Percentiles rank a stretch among this genome's conserved stretches.
phyloP scores from a whole-genome alignment of 2,329 filamentous ascomycete genomes.

The Fusarium odoratissimum region DNA sequence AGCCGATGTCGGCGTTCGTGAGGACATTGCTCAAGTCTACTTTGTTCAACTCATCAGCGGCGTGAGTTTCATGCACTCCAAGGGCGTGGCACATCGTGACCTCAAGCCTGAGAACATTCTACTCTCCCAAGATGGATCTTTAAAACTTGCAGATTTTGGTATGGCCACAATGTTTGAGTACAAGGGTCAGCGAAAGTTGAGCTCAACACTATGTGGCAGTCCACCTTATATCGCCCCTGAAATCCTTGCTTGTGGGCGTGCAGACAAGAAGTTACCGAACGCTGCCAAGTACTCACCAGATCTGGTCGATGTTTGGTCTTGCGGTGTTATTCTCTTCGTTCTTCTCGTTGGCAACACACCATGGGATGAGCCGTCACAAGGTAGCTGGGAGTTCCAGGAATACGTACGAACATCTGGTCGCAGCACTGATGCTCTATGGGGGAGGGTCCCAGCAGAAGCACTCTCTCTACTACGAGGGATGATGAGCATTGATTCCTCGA shows the following conservation, averaged over 20 bases:
- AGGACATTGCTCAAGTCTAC: constrained; percentile 96
- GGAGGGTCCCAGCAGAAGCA: constrained; percentile 77
- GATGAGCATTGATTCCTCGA: constrained; percentile 81
- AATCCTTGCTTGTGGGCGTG: constrained; percentile 70
- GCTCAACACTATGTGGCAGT: constrained; percentile 91
- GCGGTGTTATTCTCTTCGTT: constrained; percentile 97
- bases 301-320: constrained; percentile 94
- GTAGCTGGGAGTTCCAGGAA: constrained; percentile 92
- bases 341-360: constrained; percentile 95
- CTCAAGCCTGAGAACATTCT: constrained; percentile 97
- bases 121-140: constrained; percentile 81
- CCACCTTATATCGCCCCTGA: constrained; percentile 98
- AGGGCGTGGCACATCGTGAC: constrained; percentile 92
- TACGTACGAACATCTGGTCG: constrained; percentile 84
- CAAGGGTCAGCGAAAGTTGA: constrained; percentile 83
- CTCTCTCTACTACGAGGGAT: constrained; percentile 90
- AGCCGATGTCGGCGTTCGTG: constrained; percentile 91
- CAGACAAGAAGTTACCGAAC: constrained; percentile 60
- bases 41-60: constrained; percentile 92
- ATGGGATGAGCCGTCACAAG: constrained; percentile 90
- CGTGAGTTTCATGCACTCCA: constrained; percentile 94
- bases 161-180: constrained; percentile 94
- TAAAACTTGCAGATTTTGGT: constrained; percentile 97
- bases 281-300: constrained; percentile 78
- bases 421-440: constrained; percentile 88